Base-by-base conservation (phyloP, 352 stramenopile genomes). In the Pythium phragmitis region DNA sequence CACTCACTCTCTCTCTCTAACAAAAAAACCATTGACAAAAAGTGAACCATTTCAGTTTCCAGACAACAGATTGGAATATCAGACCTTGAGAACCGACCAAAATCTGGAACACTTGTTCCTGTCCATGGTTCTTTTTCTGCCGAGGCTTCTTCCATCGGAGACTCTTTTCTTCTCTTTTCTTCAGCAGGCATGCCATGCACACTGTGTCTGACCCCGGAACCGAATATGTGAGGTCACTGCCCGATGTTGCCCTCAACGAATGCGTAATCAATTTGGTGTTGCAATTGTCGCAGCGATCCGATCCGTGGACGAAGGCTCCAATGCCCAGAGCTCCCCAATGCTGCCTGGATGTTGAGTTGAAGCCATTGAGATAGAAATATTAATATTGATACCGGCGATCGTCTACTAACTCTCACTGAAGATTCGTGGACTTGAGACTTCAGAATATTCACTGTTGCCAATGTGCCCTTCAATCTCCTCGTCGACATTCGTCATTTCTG, bases 231-330 rank as follows among this genome's bases (percentile, higher is more conserved):
- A 39, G 34, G 34, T 1, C 34, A 39, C 34, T 39, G 34, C 33
- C 3, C 17, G 21, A 21, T 21, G 21, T 21, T 21, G 21, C 21
- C 21, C 21, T 21, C 0, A 1, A 21, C 21, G 21, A 21, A 54
- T 57, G 50, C 50, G 50, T 57, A 57, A 57, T 57, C 50, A 50
- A 46, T 57, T 30, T 46, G 12, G 21, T 21, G 21, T 21, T 4
- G 34, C 34, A 39, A 39, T 13, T 57, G 50, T 57, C 50, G 33
- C 50, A 57, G 16, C n/a, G 33, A 46, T 33, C 33, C 50, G 26
- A 30, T 30, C 26, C 26, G 50, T 57, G 17, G 33, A 45, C 50
- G 28, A 55, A 55, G 23, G 17, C 7, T 55, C 14, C 45, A 11
- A 47, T 9, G 7, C 34, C 7, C 34, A 2, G 11, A 2, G 34